Evolutionary conservation across 345 rosid species (phyloP).

Genomic region (Boechera divaricarpa): DNA sequence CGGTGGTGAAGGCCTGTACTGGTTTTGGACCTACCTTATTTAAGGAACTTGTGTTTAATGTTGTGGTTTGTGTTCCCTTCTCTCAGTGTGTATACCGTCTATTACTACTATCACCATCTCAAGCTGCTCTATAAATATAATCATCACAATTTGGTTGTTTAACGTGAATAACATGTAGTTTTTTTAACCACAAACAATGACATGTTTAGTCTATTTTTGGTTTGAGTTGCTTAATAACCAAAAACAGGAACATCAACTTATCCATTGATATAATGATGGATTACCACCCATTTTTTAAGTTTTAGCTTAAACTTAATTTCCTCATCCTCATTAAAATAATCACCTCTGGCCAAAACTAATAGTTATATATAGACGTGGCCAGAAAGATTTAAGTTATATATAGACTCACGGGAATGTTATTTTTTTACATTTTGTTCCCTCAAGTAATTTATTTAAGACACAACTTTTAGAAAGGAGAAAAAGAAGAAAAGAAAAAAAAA

Average conservation of each 20-base stretch:
- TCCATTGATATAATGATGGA: constrained; percentile 15
- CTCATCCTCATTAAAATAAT: constrained; percentile 6
- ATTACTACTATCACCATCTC: background rate
- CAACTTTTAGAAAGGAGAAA: background rate
- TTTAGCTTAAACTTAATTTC: constrained; percentile 6
- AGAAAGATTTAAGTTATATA: constrained; percentile 31
- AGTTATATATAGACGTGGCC: constrained; percentile 37
- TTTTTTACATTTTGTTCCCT: constrained; percentile 1
- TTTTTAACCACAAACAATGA: constrained; percentile 1
- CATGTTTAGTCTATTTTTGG: constrained; percentile 2
- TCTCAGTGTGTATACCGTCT: constrained; percentile 13
- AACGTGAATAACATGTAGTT: background rate
- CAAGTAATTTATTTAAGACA: background rate
- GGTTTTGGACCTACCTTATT: constrained; percentile 27
- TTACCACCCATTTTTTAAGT: constrained; percentile 10
- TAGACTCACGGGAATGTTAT: constrained; percentile 9
- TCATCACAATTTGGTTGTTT: constrained; percentile 20
- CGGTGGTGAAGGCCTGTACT: constrained; percentile 19
- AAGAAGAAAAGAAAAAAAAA: background rate
- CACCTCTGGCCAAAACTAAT: constrained; percentile 14
- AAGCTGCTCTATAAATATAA: constrained; percentile 7
- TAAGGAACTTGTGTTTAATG: background rate
- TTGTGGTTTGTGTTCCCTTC: constrained; percentile 15
- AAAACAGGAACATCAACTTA: constrained; percentile 5
- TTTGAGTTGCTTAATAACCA: background rate